A percentile compares a stretch with the other conserved stretches of the same genome.
phyloP scores from a whole-genome alignment of 108 stramenopile genomes.

The Discostella stelligeroides region DNA sequence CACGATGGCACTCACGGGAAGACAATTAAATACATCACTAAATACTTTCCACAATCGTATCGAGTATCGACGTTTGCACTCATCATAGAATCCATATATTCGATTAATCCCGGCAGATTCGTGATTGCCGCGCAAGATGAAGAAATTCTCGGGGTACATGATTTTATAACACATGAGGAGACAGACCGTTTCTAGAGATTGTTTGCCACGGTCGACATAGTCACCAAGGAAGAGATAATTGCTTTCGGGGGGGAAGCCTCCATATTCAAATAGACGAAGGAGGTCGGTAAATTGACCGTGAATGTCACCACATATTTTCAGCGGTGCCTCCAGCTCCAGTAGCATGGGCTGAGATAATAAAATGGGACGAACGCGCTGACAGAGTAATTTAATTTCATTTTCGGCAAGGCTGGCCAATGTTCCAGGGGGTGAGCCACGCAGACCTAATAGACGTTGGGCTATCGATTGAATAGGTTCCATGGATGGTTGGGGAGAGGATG shows the following conservation, averaged over 20 bases:
- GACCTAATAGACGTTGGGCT: constrained; percentile 69
- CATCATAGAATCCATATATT: constrained; percentile 88
- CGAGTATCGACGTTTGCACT: constrained; percentile 91
- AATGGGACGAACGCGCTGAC: constrained; percentile 73
- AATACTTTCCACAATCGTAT: constrained; percentile 95
- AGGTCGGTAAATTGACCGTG: constrained; percentile 88
- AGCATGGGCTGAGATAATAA: constrained; percentile 92
- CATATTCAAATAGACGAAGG: constrained; percentile 81
- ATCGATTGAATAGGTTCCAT: constrained; percentile 66
- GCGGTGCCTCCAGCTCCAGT: constrained; percentile 92
- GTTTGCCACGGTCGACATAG: constrained; percentile 93
- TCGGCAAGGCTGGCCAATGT: constrained; percentile 76
- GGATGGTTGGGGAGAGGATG: constrained; percentile 27
- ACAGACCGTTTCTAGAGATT: constrained; percentile 91
- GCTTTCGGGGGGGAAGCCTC: constrained; percentile 75
- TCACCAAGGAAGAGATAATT: constrained; percentile 93
- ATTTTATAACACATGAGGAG: constrained; percentile 91
- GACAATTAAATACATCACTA: constrained; percentile 95
- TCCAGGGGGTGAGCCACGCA: constrained; percentile 83
- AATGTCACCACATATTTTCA: constrained; percentile 85
- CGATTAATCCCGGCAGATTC: constrained; percentile 95
- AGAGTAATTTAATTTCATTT: constrained; percentile 80
- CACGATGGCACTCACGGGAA: constrained; percentile 89
- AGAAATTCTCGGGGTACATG: constrained; percentile 94
- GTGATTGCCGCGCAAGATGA: constrained; percentile 94